Evolutionary conservation across 805 yeast genomes (phyloP).

Genomic region (Metschnikowia sp.): DNA sequence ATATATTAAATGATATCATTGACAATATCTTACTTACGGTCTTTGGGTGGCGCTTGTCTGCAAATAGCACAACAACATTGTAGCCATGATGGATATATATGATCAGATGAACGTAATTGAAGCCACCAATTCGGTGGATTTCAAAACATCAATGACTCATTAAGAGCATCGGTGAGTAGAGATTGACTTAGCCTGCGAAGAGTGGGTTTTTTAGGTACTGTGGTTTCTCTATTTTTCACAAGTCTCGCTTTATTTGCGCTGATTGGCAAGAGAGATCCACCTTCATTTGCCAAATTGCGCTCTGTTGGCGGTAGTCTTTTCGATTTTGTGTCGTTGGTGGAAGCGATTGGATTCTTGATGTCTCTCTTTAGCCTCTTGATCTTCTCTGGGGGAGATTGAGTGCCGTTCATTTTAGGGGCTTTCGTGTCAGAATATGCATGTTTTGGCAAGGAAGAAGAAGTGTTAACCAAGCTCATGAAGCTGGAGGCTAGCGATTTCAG

Average conservation of each 20-base stretch:
- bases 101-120: background rate
- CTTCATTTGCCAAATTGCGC: conserved; percentile 25
- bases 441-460: conserved; percentile 7
- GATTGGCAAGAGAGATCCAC: conserved; percentile 23
- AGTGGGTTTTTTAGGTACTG: conserved; percentile 33
- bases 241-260: conserved; percentile 41
- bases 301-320: conserved; percentile 31
- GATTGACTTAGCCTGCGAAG: conserved; percentile 41
- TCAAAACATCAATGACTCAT: conserved; percentile 13
- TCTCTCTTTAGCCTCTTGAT: conserved; percentile 15
- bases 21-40: too few species aligned
- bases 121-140: too few species aligned
- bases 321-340: conserved; percentile 25
- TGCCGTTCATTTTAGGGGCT: background rate
- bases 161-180: conserved; percentile 13
- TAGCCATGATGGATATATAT: background rate
- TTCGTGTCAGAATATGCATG: background rate
- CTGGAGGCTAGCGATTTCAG: conserved; percentile 31
- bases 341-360: conserved; percentile 22
- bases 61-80: too few species aligned
- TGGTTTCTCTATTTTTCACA: conserved; percentile 43
- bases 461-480: conserved; percentile 23
- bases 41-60: too few species aligned
- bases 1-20: too few species aligned
- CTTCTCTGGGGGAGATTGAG: conserved; percentile 16